A percentile compares a stretch with the other conserved stretches of the same genome.
Evolutionary conservation across 1,284 basidiomycete species (phyloP).

Genomic region (Ustilago cynodontis): DNA sequence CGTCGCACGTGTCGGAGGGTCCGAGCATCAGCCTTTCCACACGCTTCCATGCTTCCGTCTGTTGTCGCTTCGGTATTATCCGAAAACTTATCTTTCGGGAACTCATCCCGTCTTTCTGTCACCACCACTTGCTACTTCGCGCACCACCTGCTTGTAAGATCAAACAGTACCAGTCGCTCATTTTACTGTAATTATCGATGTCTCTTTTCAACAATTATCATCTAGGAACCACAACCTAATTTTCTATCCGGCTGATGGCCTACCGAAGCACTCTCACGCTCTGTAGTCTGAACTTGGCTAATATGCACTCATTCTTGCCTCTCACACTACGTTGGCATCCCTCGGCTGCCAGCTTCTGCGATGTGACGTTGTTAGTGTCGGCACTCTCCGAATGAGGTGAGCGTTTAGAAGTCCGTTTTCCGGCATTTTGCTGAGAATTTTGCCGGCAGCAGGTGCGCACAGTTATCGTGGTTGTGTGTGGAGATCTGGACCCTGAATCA

Average conservation of each 20-base stretch:
- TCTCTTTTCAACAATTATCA: neutral
- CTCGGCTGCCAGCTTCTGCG: too few relatives aligned
- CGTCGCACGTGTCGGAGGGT: neutral
- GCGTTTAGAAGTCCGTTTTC: neutral
- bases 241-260: neutral
- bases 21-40: neutral
- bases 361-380: too few relatives aligned
- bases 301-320: neutral
- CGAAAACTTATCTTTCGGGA: neutral
- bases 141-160: neutral
- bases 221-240: slow-evolving; percentile 9
- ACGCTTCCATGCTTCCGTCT: neutral
- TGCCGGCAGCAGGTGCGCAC: neutral
- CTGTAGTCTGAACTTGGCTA: slow-evolving; percentile 8
- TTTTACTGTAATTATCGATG: slow-evolving; percentile 1
- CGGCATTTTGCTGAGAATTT: neutral
- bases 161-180: slow-evolving; percentile 8
- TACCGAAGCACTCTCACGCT: neutral
- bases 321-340: too few relatives aligned
- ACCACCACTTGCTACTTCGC: neutral
- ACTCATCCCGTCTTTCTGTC: neutral
- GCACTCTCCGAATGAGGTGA: neutral
- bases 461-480: neutral
- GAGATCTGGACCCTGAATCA: slow-evolving; percentile 8
- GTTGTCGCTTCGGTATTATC: neutral